These are phyloP conservation scores for Nothomitra cinnamomea DNA, from an alignment of 2,329 filamentous ascomycete genomes.

Conservation along the genomic window DNA sequence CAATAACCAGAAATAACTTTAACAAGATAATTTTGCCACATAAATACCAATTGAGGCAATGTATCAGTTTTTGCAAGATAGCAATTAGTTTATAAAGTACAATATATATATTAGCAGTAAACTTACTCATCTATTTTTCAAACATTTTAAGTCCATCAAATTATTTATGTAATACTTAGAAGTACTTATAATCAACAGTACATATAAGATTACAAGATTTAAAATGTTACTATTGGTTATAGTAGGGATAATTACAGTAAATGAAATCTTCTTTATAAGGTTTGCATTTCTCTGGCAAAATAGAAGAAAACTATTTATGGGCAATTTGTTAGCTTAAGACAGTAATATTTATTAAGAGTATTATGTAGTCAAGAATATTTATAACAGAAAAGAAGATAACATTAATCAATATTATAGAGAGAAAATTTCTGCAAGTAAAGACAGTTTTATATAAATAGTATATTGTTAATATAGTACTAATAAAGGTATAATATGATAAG, in stretches of 20 bases:
- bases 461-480: neutral
- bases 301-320: neutral
- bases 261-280: neutral
- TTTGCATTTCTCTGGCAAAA: neutral
- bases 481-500: neutral
- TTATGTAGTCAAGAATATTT: neutral
- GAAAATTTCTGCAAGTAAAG: neutral
- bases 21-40: neutral
- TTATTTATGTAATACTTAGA: neutral
- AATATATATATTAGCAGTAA: neutral
- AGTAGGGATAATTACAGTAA: neutral
- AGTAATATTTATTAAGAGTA: neutral
- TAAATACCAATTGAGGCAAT: neutral
- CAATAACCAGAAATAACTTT: neutral
- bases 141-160: neutral
- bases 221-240: neutral
- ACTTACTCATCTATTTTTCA: neutral
- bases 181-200: constrained; percentile 1
- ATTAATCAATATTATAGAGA: neutral
- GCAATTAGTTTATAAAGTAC: neutral
- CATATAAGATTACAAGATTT: constrained; percentile 1
- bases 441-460: neutral
- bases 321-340: neutral
- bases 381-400: neutral
- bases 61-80: neutral